Base-by-base conservation (phyloP, 1,139 yeast species). In the Meyerozyma carpophila region DNA sequence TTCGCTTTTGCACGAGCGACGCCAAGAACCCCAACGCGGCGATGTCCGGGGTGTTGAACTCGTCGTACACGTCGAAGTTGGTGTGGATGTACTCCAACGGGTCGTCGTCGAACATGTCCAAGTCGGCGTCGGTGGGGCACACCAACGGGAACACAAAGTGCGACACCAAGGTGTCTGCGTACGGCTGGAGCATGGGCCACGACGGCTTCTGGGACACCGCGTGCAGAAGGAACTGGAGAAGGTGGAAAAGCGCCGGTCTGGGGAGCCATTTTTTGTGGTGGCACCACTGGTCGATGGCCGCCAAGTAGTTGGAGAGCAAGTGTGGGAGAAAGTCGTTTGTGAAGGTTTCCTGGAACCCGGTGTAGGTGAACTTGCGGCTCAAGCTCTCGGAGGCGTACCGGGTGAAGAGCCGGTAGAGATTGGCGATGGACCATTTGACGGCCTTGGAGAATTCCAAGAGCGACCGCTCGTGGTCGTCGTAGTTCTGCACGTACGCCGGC, bases 61-160 rank as follows among this genome's bases (percentile, higher is more conserved):
- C 82, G 44, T 80, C 84, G 59, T 78, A 78, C 31, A 79, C 66
- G 58, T 89, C 95, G 56, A 89, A 74, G 46, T 82, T 80, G 52
- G 84, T 75, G 62, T 87, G 91, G 50, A 93, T 86, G 59, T 90
- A 93, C 61, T 91, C 97, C 46, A 81, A 86, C 6, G 98, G 98
- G 57, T 93, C 98, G 48, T 77, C 80, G 49, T 90, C 96, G 65
- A 87, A 91, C 31, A 80, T 65, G 50, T 88, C 95, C 47, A 90
- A 68, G 24, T 79, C 80, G 10, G 76, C 79, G 47, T 85, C 86
- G 18, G 77, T 73, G 9, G 95, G 91, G 50, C 87, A 77, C 42
- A 93, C 66, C 41, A 89, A 63, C 4, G 97, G 97, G 65, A 77
- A 90, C 10, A 91, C 74, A 48, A 93, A 82, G 53, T 84, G 90